A percentile compares a stretch with the other conserved stretches of the same genome.
phyloP scores from a whole-genome alignment of 495 filamentous ascomycete species.

The Tuber magnatum region DNA sequence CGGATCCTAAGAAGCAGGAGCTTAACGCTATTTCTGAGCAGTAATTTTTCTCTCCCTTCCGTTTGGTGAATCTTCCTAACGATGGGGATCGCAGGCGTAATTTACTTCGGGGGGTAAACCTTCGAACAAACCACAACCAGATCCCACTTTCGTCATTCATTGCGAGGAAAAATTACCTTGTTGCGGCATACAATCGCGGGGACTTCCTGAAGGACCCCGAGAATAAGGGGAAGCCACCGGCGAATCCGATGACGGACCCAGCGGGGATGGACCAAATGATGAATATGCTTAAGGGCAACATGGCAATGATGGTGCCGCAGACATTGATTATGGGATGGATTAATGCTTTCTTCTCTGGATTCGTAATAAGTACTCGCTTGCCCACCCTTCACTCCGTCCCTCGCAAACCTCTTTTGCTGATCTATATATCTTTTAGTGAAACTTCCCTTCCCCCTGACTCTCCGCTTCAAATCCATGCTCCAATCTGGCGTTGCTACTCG shows the following conservation, averaged over 20 bases:
- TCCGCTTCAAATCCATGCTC: slow-evolving; percentile 98
- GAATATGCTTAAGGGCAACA: slow-evolving; percentile 99
- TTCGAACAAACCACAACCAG: slow-evolving; percentile 69
- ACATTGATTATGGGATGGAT: slow-evolving; percentile 99
- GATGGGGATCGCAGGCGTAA: slow-evolving; percentile 47
- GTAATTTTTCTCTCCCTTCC: slow-evolving; percentile 19
- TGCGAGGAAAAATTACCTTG: slow-evolving; percentile 68
- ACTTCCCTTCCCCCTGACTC: slow-evolving; percentile 94
- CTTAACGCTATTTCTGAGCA: slow-evolving; percentile 75
- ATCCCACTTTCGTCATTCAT: slow-evolving; percentile 71
- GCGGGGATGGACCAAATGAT: slow-evolving; percentile 99
- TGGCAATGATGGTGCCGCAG: slow-evolving; percentile 99
- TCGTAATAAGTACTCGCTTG: slow-evolving; percentile 69
- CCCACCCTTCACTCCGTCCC: not conserved
- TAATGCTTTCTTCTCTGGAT: slow-evolving; percentile 96
- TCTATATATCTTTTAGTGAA: slow-evolving; percentile 57
- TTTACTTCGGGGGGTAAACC: slow-evolving; percentile 74
- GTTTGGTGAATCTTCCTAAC: slow-evolving; percentile 8
- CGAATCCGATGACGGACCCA: slow-evolving; percentile 96
- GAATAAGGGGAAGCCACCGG: slow-evolving; percentile 71
- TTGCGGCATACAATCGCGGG: slow-evolving; percentile 72
- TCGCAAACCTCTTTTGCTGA: not conserved
- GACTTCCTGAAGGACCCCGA: slow-evolving; percentile 84
- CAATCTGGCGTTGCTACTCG: slow-evolving; percentile 92
- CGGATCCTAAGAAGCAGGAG: slow-evolving; percentile 72